Percentiles rank a stretch among this genome's conserved stretches.
Evolutionary conservation across 2,329 filamentous ascomycete genomes (phyloP).

Genomic region (Tricladium varicosporioides): DNA sequence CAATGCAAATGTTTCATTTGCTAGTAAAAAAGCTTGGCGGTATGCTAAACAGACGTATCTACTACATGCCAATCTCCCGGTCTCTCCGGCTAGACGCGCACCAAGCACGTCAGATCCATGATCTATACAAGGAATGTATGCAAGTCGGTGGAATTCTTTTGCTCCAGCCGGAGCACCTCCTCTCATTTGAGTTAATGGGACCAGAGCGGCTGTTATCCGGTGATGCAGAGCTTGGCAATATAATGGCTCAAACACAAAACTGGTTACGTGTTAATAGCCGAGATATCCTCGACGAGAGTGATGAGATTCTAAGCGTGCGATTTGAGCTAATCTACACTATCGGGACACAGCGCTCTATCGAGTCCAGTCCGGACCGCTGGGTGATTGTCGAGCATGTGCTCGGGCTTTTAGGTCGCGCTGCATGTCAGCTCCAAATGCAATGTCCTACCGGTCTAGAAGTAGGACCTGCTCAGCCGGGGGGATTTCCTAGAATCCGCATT

Average conservation of each 20-base stretch:
- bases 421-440: no score
- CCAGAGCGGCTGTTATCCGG: constrained; percentile 45
- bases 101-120: constrained; percentile 37
- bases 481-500: constrained; percentile 49
- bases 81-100: constrained; percentile 36
- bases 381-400: constrained; percentile 52
- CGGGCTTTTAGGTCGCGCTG: constrained; percentile 38
- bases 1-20: constrained; percentile 58
- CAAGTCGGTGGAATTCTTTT: constrained; percentile 53
- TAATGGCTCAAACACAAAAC: constrained; percentile 35
- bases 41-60: constrained; percentile 52
- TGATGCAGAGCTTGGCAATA: constrained; percentile 11
- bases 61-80: constrained; percentile 58
- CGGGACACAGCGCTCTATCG: constrained; percentile 48
- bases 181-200: constrained; percentile 63
- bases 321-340: constrained; percentile 65
- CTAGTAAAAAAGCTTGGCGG: constrained; percentile 54
- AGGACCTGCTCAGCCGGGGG: constrained; percentile 35
- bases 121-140: constrained; percentile 46
- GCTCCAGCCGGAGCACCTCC: constrained; percentile 60
- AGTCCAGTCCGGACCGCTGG: constrained; percentile 57
- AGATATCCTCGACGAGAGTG: constrained; percentile 64
- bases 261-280: constrained; percentile 45
- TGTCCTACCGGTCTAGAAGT: constrained; percentile 43
- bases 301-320: constrained; percentile 59